phyloP scores from a whole-genome alignment of 2,329 filamentous ascomycete genomes.

The Huntiella bhutanensis region DNA sequence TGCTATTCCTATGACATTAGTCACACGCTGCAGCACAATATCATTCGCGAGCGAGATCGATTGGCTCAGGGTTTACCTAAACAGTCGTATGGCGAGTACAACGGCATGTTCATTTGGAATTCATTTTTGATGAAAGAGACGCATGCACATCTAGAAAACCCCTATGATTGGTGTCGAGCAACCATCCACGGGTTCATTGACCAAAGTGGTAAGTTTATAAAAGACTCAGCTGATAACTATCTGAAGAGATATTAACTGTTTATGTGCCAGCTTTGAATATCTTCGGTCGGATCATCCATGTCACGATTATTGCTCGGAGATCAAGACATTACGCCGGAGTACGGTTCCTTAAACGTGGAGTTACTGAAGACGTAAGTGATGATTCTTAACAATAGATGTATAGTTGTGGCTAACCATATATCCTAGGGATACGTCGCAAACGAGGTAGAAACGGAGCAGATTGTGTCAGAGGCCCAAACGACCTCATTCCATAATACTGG shows the following conservation, averaged over 20 bases:
- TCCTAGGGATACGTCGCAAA: constrained; percentile 74
- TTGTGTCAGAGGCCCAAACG: constrained; percentile 82
- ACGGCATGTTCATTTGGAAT: constrained; percentile 98
- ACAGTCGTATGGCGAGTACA: constrained; percentile 23
- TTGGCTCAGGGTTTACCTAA: constrained; percentile 29
- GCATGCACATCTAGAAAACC: constrained; percentile 47
- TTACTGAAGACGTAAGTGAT: constrained; percentile 52
- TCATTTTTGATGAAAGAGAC: constrained; percentile 70
- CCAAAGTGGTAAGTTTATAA: constrained; percentile 41
- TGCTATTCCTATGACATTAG: constrained; percentile 97
- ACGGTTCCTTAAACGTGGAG: constrained; percentile 80
- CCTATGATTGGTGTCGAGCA: constrained; percentile 89
- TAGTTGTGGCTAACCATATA: background rate
- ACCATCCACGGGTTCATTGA: constrained; percentile 95
- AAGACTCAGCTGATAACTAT: background rate
- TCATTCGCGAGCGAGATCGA: constrained; percentile 57
- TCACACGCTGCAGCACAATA: constrained; percentile 77
- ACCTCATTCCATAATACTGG: constrained; percentile 92
- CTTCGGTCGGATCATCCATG: constrained; percentile 67
- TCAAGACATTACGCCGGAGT: constrained; percentile 90
- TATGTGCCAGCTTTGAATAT: constrained; percentile 53
- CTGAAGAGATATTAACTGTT: constrained; percentile 59
- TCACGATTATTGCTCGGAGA: constrained; percentile 80
- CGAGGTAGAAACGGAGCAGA: constrained; percentile 96
- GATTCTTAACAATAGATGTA: background rate